Evolutionary conservation across 1,139 yeast species (phyloP).

Genomic region (Sugiyamaella castrensis): DNA sequence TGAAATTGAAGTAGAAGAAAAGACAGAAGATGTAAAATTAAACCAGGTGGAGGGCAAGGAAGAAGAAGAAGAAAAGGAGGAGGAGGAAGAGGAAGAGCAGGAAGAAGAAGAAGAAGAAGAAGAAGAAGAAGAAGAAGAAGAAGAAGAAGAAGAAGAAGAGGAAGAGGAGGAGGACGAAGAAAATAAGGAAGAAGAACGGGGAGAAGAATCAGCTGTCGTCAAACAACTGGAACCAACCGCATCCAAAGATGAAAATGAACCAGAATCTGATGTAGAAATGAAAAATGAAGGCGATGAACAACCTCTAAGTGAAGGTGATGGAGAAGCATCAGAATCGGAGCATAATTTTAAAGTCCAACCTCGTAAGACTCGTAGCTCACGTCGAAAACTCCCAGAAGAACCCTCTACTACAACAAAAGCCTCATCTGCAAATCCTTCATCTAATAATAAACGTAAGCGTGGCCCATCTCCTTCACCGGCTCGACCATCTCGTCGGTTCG

Average conservation of each 20-base stretch:
- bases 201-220: slow-evolving; percentile 9
- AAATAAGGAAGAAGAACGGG: slow-evolving; percentile 11
- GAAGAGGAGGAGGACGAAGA: slow-evolving; percentile 11
- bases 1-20: slow-evolving; percentile 11
- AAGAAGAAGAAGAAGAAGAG: slow-evolving; percentile 12
- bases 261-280: slow-evolving; percentile 10
- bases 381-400: slow-evolving; percentile 6
- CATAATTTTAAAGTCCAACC: background rate
- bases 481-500: slow-evolving; percentile 30
- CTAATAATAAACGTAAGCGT: slow-evolving; percentile 20
- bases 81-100: slow-evolving; percentile 14
- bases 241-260: slow-evolving; percentile 19
- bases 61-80: slow-evolving; percentile 16
- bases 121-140: slow-evolving; percentile 28
- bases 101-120: slow-evolving; percentile 15
- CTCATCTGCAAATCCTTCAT: background rate
- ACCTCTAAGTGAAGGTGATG: slow-evolving; percentile 8
- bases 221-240: slow-evolving; percentile 9
- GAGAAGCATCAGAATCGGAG: background rate
- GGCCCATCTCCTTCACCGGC: slow-evolving; percentile 25
- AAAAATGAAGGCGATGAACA: slow-evolving; percentile 6
- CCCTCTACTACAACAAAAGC: background rate
- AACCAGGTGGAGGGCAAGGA: slow-evolving; percentile 15
- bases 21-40: slow-evolving; percentile 4
- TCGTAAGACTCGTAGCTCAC: slow-evolving; percentile 3